Conservation (phyloP, 805 yeast genomes). For the Teunomyces cretensis region DNA sequence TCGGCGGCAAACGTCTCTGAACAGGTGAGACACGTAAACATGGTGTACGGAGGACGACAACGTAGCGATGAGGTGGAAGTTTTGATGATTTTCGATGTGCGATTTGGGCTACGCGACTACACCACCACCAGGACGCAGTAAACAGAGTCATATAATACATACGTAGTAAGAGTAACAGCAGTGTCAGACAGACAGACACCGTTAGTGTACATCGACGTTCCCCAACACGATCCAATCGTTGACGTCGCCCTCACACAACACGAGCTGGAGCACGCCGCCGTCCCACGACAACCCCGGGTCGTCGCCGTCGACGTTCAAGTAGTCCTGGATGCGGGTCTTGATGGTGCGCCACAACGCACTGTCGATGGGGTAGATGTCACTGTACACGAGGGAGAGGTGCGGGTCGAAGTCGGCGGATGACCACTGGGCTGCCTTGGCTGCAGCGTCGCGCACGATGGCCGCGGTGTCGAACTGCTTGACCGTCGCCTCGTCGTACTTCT, state of each 20-base stretch:
- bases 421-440: constrained; percentile 56
- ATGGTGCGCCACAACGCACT: constrained; percentile 65
- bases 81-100: not conserved
- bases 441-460: constrained; percentile 39
- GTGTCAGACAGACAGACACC: no score
- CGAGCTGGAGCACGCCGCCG: constrained; percentile 66
- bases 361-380: constrained; percentile 62
- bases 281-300: constrained; percentile 56
- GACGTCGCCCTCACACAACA: constrained; percentile 70
- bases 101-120: not conserved
- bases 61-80: not conserved
- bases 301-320: constrained; percentile 47
- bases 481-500: constrained; percentile 5
- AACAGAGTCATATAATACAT: no score
- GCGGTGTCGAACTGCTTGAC: constrained; percentile 27
- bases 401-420: constrained; percentile 59
- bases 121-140: no score
- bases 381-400: constrained; percentile 70
- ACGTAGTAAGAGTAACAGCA: no score
- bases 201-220: constrained; percentile 40
- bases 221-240: constrained; percentile 69
- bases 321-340: constrained; percentile 64
- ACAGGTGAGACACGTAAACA: constrained; percentile 50
- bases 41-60: not conserved
- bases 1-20: constrained; percentile 26